phyloP scores from a whole-genome alignment of 257 asterid species.

The Nicotiana otophora region DNA sequence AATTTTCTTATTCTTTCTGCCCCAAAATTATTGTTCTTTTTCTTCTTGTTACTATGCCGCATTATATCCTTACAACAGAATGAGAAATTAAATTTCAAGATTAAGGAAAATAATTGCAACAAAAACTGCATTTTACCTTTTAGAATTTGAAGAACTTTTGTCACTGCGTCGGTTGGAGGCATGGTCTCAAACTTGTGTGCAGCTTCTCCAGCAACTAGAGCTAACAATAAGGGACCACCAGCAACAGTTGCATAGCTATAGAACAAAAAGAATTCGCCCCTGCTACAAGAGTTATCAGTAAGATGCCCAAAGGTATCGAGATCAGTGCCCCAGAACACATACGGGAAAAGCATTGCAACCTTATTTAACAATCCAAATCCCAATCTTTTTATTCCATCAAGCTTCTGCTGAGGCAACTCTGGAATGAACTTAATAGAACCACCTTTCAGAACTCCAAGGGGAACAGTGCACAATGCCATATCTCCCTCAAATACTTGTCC shows the following conservation, averaged over 20 bases:
- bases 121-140: conserved; percentile 43
- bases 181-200: conserved; percentile 81
- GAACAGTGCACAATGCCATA: conserved; percentile 92
- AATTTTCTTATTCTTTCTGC: neutral
- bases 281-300: conserved; percentile 54
- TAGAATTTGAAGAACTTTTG: conserved; percentile 79
- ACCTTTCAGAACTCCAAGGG: conserved; percentile 84
- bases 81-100: neutral
- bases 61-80: neutral
- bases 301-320: conserved; percentile 97
- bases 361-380: conserved; percentile 95
- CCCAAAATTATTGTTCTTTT: neutral
- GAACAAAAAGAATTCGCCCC: conserved; percentile 95
- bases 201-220: conserved; percentile 97
- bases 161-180: conserved; percentile 72
- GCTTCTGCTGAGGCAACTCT: conserved; percentile 95
- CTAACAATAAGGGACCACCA: conserved; percentile 95
- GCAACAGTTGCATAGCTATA: conserved; percentile 96
- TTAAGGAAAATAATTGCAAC: neutral
- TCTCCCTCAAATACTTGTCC: conserved; percentile 76
- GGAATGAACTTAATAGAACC: conserved; percentile 84
- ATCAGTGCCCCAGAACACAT: conserved; percentile 91
- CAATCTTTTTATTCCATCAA: conserved; percentile 83
- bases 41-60: neutral
- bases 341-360: conserved; percentile 89